These are phyloP conservation scores for Epichloe scottii DNA, from an alignment of 2,329 filamentous ascomycete species.

Conservation along the genomic window DNA sequence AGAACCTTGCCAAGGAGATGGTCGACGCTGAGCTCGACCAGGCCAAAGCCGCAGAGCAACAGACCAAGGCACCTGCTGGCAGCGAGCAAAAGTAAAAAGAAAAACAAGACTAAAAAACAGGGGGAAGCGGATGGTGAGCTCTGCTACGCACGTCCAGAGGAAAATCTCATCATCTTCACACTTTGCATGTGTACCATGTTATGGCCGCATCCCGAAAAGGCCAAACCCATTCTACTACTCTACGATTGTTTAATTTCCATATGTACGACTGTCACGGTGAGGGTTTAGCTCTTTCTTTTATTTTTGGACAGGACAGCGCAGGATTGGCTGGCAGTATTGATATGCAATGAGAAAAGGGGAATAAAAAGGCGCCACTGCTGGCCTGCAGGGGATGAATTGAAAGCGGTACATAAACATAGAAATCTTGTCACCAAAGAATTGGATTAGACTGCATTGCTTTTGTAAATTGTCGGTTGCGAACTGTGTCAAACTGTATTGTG, in stretches of 20 bases:
- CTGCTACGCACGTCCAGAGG: too few species aligned
- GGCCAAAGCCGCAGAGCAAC: slow-evolving; percentile 15
- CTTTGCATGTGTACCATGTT: not conserved
- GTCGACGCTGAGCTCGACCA: slow-evolving; percentile 41
- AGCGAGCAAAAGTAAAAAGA: slow-evolving; percentile 2
- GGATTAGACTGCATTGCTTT: slow-evolving; percentile 4
- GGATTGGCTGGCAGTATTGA: slow-evolving; percentile 1
- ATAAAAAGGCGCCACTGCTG: not conserved
- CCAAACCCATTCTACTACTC: slow-evolving; percentile 8
- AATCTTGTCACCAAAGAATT: not conserved
- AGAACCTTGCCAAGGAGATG: slow-evolving; percentile 40
- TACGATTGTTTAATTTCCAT: slow-evolving; percentile 16
- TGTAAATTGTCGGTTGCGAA: not conserved
- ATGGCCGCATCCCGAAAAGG: not conserved
- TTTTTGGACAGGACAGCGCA: not conserved
- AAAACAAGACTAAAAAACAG: not conserved
- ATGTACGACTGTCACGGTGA: slow-evolving; percentile 7
- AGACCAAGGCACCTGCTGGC: slow-evolving; percentile 11
- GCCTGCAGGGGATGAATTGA: not conserved
- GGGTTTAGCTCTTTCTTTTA: not conserved
- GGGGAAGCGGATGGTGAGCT: not conserved
- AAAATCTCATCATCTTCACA: not conserved
- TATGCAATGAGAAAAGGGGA: slow-evolving; percentile 1
- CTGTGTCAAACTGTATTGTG: too few species aligned
- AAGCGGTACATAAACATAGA: slow-evolving; percentile 1